These are phyloP conservation scores for Fusarium tanahbumbuense DNA, from an alignment of 2,329 filamentous ascomycete species.

Conservation along the genomic window DNA sequence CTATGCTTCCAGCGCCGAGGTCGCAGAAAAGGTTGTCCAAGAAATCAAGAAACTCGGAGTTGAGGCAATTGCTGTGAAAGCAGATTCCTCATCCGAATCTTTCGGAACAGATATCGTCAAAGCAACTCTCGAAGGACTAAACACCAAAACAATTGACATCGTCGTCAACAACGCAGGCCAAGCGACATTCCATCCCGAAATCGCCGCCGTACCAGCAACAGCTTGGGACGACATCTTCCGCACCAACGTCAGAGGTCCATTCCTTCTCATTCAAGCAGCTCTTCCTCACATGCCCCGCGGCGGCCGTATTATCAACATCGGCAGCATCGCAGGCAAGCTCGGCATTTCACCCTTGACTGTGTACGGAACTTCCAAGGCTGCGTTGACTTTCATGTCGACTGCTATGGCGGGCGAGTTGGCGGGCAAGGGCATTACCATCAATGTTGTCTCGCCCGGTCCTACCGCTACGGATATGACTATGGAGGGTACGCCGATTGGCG, in stretches of 20 bases:
- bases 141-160: conserved; percentile 12
- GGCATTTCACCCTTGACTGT: conserved; percentile 48
- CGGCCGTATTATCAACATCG: conserved; percentile 52
- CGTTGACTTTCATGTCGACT: conserved; percentile 17
- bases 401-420: conserved; percentile 13
- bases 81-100: not conserved
- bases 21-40: not conserved
- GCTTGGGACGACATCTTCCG: conserved; percentile 12
- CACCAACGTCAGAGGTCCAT: conserved; percentile 39
- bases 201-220: not conserved
- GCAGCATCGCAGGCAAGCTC: conserved; percentile 48
- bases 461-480: conserved; percentile 14
- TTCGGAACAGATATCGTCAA: conserved; percentile 9
- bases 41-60: conserved; percentile 1
- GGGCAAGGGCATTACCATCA: conserved; percentile 13
- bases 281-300: conserved; percentile 47
- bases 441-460: conserved; percentile 7
- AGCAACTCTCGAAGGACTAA: not conserved
- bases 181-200: conserved; percentile 31
- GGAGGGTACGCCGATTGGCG: conserved; percentile 7
- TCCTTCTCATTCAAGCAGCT: conserved; percentile 50
- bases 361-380: conserved; percentile 52
- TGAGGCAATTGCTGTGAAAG: conserved; percentile 2
- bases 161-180: conserved; percentile 18
- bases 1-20: conserved; percentile 2